These are phyloP conservation scores for Venturia nashicola DNA, from an alignment of 2,329 filamentous ascomycete species.

Conservation along the genomic window DNA sequence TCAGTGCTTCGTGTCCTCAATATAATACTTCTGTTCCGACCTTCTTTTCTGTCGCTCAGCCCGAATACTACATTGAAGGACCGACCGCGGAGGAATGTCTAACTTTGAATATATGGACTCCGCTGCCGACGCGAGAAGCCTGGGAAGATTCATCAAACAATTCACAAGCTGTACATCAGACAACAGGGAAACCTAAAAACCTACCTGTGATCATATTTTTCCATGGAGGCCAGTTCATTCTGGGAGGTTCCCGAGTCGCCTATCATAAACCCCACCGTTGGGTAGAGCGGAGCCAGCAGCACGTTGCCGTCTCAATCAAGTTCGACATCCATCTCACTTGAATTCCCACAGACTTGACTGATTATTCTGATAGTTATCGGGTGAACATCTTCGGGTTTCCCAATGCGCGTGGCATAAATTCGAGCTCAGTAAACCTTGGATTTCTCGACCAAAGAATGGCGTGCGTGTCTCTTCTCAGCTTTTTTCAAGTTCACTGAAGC, in stretches of 20 bases:
- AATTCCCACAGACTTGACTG: neutral
- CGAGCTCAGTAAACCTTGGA: constrained; percentile 22
- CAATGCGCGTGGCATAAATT: constrained; percentile 23
- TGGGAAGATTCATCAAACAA: neutral
- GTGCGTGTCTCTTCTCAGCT: neutral
- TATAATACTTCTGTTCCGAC: neutral
- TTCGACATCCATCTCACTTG: constrained; percentile 6
- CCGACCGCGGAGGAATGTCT: constrained; percentile 1
- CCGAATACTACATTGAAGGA: neutral
- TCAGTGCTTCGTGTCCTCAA: constrained; percentile 1
- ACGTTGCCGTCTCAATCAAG: constrained; percentile 29
- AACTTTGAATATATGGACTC: constrained; percentile 2
- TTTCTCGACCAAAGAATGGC: constrained; percentile 28
- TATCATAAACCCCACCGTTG: constrained; percentile 34
- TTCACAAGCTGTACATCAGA: neutral
- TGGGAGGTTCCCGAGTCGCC: constrained; percentile 32
- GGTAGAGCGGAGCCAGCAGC: constrained; percentile 28
- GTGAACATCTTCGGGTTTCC: constrained; percentile 32
- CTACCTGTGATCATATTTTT: constrained; percentile 37
- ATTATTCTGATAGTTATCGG: constrained; percentile 22
- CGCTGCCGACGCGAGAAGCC: neutral
- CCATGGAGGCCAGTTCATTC: constrained; percentile 35
- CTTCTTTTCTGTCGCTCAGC: neutral
- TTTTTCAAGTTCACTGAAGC: neutral
- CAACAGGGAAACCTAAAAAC: neutral